Conservation (phyloP, 768 basidiomycete genomes). For the Auricularia sp. region DNA sequence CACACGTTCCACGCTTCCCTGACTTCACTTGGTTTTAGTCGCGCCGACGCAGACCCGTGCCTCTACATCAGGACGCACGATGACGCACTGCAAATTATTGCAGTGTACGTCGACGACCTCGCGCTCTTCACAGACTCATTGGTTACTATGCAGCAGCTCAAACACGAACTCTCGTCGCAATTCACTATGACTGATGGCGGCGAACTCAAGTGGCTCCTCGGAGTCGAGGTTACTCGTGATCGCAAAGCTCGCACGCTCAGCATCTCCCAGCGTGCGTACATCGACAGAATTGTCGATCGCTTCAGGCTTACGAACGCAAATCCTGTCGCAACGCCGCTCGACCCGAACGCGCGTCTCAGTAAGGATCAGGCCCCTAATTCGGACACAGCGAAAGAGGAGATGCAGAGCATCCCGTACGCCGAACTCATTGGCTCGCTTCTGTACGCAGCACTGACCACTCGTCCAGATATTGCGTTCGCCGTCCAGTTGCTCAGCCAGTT, state of each 20-base stretch:
- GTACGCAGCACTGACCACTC: neutral
- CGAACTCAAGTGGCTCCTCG: conserved; percentile 19
- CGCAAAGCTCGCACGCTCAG: conserved; percentile 1
- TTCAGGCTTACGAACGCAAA: conserved; percentile 4
- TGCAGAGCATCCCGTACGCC: neutral
- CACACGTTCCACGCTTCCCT: conserved; percentile 21
- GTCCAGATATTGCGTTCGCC: conserved; percentile 5
- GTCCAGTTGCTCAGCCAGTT: conserved; percentile 6
- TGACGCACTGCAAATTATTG: conserved; percentile 10
- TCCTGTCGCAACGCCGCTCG: conserved; percentile 10
- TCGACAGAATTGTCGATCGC: conserved; percentile 6
- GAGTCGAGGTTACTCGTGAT: conserved; percentile 22
- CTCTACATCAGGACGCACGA: conserved; percentile 18
- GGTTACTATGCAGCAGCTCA: conserved; percentile 3
- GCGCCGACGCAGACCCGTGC: conserved; percentile 22
- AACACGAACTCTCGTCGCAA: conserved; percentile 7
- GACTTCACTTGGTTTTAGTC: conserved; percentile 20
- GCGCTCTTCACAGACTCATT: conserved; percentile 9
- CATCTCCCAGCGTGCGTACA: conserved; percentile 8
- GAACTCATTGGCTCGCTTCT: neutral
- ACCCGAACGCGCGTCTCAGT: neutral
- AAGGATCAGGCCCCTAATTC: neutral
- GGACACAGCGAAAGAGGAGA: neutral
- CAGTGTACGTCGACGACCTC: conserved; percentile 24
- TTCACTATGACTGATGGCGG: conserved; percentile 29